These are phyloP conservation scores for Tylopilus intermedius DNA, from an alignment of 768 basidiomycete genomes.

Conservation along the genomic window DNA sequence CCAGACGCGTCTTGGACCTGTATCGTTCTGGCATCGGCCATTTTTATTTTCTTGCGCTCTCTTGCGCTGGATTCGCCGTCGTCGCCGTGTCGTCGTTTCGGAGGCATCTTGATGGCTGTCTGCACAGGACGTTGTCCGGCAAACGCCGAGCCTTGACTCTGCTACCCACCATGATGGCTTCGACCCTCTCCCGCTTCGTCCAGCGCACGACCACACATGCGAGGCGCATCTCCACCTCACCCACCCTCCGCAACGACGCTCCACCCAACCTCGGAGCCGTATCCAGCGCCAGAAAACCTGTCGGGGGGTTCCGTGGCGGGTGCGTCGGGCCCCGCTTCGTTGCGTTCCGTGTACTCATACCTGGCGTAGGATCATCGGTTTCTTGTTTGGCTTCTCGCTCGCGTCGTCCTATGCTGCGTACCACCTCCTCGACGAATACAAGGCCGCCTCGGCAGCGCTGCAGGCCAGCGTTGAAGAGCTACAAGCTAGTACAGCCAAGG, in stretches of 20 bases:
- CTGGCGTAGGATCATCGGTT: slow-evolving; percentile 64
- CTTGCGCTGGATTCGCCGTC: slow-evolving; percentile 19
- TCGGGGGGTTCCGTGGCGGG: slow-evolving; percentile 72
- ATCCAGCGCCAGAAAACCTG: slow-evolving; percentile 62
- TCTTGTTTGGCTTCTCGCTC: slow-evolving; percentile 85
- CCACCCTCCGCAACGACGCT: slow-evolving; percentile 39
- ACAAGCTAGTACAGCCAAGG: slow-evolving; percentile 79
- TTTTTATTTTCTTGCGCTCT: slow-evolving; percentile 67
- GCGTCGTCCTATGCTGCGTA: slow-evolving; percentile 85
- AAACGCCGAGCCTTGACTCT: slow-evolving; percentile 18
- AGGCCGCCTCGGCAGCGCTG: slow-evolving; percentile 78
- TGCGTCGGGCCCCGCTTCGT: slow-evolving; percentile 28
- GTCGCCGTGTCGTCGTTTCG: slow-evolving; percentile 42
- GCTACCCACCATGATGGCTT: slow-evolving; percentile 31
- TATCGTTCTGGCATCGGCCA: slow-evolving; percentile 61
- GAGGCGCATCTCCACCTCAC: slow-evolving; percentile 44
- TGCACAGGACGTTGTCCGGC: slow-evolving; percentile 10
- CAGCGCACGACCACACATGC: slow-evolving; percentile 11
- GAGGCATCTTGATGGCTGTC: slow-evolving; percentile 24
- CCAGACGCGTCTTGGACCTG: slow-evolving; percentile 44
- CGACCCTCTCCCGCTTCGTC: slow-evolving; percentile 22
- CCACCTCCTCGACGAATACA: slow-evolving; percentile 86
- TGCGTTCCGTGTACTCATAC: slow-evolving; percentile 3
- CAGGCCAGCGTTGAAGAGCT: slow-evolving; percentile 86
- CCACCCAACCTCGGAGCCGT: slow-evolving; percentile 49